Evolutionary conservation across 805 yeast species (phyloP).

Genomic region (Ogataea philodendri): DNA sequence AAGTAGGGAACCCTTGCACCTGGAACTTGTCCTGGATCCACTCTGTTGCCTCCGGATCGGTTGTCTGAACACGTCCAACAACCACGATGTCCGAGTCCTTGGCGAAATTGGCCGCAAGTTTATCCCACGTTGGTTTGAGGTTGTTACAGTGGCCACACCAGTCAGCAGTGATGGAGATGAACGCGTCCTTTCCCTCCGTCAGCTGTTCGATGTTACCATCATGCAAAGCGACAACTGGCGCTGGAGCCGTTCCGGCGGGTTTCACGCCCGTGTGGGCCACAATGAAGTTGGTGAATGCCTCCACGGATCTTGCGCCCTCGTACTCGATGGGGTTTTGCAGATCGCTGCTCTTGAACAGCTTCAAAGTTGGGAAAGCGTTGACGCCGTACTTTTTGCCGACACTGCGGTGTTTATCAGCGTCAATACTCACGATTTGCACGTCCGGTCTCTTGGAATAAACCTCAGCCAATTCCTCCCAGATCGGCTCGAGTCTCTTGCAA

Average conservation of each 20-base stretch:
- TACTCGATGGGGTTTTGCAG: slow-evolving; percentile 50
- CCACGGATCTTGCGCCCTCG: slow-evolving; percentile 51
- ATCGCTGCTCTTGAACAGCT: slow-evolving; percentile 51
- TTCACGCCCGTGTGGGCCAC: slow-evolving; percentile 36
- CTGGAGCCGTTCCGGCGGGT: slow-evolving; percentile 20
- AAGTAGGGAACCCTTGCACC: slow-evolving; percentile 50
- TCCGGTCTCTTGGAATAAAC: slow-evolving; percentile 21
- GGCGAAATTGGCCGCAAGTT: slow-evolving; percentile 47
- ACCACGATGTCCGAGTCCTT: slow-evolving; percentile 38
- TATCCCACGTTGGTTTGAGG: slow-evolving; percentile 49
- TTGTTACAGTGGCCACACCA: slow-evolving; percentile 61
- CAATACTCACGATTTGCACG: slow-evolving; percentile 44
- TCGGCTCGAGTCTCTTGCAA: slow-evolving; percentile 58
- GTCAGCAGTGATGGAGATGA: slow-evolving; percentile 57
- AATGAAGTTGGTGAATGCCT: slow-evolving; percentile 50
- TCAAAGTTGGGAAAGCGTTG: slow-evolving; percentile 65
- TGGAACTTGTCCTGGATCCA: slow-evolving; percentile 41
- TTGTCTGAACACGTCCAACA: slow-evolving; percentile 48
- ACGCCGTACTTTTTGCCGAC: slow-evolving; percentile 50
- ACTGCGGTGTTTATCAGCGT: slow-evolving; percentile 57
- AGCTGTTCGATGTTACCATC: slow-evolving; percentile 30
- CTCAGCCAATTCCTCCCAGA: slow-evolving; percentile 35
- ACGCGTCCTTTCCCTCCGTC: slow-evolving; percentile 39
- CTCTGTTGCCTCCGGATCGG: slow-evolving; percentile 43
- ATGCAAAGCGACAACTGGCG: slow-evolving; percentile 27